Evolutionary conservation across 2,329 filamentous ascomycete genomes (phyloP), one percentile per base, ranked within the genome.

Genomic region (Exophiala lecanii-corni): DNA sequence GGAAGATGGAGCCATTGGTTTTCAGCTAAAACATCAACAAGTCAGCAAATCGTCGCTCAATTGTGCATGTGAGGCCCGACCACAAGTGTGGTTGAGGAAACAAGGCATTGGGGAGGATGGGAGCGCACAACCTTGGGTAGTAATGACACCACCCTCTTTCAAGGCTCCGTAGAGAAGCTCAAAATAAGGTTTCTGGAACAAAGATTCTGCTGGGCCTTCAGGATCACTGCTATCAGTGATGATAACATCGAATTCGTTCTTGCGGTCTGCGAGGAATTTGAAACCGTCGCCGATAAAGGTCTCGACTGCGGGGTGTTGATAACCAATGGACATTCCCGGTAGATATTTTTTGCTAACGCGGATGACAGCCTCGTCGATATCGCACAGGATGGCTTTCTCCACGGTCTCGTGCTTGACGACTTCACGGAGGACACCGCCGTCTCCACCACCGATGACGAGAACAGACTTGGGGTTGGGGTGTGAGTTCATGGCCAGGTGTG

Each of bases 41-140:
- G 43, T 53, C 42, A 52, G 49, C 45, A 47, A 39, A 39, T 41
- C 23, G n/a, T 16, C 17, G 9, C 3, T 17, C 21, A 26, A 33
- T 2, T 26, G 13, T 21, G 2, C 43, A 33, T 30, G 32, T 37
- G 28, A 38, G 34, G 34, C 33, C 47, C 26, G 42, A 41, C 36
- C 18, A 43, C 21, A 43, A 34, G 36, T 43, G 47, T 37, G 39
- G 25, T 7, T 28, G 25, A 9, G 25, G n/a, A 9, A 9, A n/a
- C n/a, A 28, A 40, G 33, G 17, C 37, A 19, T 38, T 34, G 26
- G 41, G 43, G 38, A 32, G 70, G 78, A 80, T 78, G 82, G 83
- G 81, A 76, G 87, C 88, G 79, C 89, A 94, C 88, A 94, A 98
- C 92, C 92, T 96, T 98, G 92, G 66, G 92, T 98, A 72, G 89